A percentile compares a stretch with the other conserved stretches of the same genome.
phyloP scores from a whole-genome alignment of 1,284 basidiomycete genomes.

The Irpex sp. region DNA sequence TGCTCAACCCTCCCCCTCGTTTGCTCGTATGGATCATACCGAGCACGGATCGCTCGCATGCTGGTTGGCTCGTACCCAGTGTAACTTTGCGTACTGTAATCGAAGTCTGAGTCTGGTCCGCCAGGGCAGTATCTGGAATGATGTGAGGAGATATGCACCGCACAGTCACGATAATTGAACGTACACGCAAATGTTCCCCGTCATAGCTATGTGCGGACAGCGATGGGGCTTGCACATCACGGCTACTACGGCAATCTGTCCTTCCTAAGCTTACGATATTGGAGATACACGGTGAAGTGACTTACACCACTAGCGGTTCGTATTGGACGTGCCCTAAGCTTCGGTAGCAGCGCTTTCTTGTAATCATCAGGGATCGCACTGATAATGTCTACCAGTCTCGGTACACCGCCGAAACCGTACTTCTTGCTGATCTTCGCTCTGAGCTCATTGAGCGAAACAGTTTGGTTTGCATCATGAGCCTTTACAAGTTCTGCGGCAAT shows the following conservation, averaged over 20 bases:
- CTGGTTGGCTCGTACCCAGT: conserved; percentile 98
- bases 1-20: conserved; percentile 95
- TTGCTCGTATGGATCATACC: conserved; percentile 99
- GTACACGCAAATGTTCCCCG: conserved; percentile 98
- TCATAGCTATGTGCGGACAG: conserved; percentile 99
- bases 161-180: conserved; percentile 24
- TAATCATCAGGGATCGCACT: conserved; percentile 98
- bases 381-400: conserved; percentile 95
- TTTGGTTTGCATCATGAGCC: conserved; percentile 75
- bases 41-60: conserved; percentile 97
- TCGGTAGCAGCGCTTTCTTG: conserved; percentile 88
- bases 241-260: conserved; percentile 93
- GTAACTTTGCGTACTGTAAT: conserved; percentile 98
- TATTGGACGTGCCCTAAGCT: conserved; percentile 91
- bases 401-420: conserved; percentile 82
- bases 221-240: conserved; percentile 99
- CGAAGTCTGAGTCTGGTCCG: conserved; percentile 98
- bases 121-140: conserved; percentile 90
- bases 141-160: background rate
- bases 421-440: conserved; percentile 90
- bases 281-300: conserved; percentile 6
- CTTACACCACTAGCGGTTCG: conserved; percentile 94
- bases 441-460: conserved; percentile 86
- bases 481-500: conserved; percentile 94
- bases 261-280: background rate